A percentile compares a stretch with the other conserved stretches of the same genome.
Conservation (phyloP, 2,329 filamentous ascomycete species). For the Trichoderma sp. region DNA sequence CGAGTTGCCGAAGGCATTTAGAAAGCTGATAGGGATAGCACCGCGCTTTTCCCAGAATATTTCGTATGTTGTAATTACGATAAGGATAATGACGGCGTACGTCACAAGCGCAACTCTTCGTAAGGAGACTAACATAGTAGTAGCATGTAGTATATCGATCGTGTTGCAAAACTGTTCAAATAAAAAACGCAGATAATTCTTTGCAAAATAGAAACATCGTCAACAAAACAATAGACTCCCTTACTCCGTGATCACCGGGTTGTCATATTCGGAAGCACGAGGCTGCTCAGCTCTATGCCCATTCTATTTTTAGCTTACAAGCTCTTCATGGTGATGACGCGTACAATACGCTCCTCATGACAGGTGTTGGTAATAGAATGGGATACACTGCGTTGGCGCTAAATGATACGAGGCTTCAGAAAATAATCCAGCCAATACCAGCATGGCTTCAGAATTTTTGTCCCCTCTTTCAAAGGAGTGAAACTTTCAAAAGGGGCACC, state of each 20-base stretch:
- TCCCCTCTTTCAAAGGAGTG: neutral
- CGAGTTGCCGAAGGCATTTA: neutral
- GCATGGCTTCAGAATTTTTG: neutral
- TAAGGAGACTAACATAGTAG: neutral
- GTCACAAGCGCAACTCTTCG: neutral
- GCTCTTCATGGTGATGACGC: neutral
- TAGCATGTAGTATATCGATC: neutral
- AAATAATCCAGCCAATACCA: neutral
- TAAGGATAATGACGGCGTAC: neutral
- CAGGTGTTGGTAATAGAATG: neutral
- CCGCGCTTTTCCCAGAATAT: neutral
- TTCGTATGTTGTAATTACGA: neutral
- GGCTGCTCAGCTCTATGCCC: neutral
- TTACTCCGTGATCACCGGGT: neutral
- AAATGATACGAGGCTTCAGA: neutral
- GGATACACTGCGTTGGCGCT: neutral
- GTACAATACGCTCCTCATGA: neutral
- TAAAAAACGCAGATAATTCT: neutral
- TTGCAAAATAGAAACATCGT: neutral
- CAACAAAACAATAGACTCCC: neutral
- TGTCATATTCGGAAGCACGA: neutral
- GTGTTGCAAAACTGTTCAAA: neutral
- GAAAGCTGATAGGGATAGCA: neutral
- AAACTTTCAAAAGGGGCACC: neutral
- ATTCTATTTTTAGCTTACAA: constrained; percentile 11